Conservation (phyloP, 805 yeast species). For the Nakazawaea pomicola region DNA sequence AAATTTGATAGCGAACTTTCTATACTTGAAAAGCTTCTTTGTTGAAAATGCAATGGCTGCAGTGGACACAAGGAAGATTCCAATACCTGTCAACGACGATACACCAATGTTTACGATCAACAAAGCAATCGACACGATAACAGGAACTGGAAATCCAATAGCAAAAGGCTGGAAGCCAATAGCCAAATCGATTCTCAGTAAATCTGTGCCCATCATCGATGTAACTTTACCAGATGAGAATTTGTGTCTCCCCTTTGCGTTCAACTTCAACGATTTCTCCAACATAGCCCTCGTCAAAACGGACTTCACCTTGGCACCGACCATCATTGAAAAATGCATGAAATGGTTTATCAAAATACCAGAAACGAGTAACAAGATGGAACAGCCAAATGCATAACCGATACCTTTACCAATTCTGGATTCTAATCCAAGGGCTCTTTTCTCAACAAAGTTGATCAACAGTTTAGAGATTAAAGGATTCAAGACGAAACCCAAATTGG, state of each 20-base stretch:
- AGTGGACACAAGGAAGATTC: constrained; percentile 47
- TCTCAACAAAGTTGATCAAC: constrained; percentile 58
- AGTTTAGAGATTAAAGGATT: constrained; percentile 65
- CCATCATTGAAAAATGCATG: constrained; percentile 45
- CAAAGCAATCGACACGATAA: constrained; percentile 59
- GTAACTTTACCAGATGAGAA: constrained; percentile 72
- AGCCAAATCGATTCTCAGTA: constrained; percentile 79
- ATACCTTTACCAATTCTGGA: constrained; percentile 53
- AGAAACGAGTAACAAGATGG: constrained; percentile 45
- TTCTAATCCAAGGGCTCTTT: constrained; percentile 37
- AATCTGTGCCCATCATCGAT: constrained; percentile 75
- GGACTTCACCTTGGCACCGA: constrained; percentile 71
- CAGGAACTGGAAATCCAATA: constrained; percentile 58
- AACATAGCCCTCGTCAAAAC: constrained; percentile 66
- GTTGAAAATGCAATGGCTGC: constrained; percentile 41
- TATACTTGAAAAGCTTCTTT: constrained; percentile 44
- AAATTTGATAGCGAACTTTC: constrained; percentile 50
- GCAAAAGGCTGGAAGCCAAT: constrained; percentile 61
- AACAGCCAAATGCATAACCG: constrained; percentile 75
- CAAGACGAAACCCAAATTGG: constrained; percentile 47
- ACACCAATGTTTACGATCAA: constrained; percentile 68
- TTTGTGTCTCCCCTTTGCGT: constrained; percentile 50
- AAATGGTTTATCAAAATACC: constrained; percentile 55
- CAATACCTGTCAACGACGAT: constrained; percentile 67
- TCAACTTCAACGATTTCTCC: constrained; percentile 60